Conservation (phyloP, 257 asterid species). For the Petunia axillaris region DNA sequence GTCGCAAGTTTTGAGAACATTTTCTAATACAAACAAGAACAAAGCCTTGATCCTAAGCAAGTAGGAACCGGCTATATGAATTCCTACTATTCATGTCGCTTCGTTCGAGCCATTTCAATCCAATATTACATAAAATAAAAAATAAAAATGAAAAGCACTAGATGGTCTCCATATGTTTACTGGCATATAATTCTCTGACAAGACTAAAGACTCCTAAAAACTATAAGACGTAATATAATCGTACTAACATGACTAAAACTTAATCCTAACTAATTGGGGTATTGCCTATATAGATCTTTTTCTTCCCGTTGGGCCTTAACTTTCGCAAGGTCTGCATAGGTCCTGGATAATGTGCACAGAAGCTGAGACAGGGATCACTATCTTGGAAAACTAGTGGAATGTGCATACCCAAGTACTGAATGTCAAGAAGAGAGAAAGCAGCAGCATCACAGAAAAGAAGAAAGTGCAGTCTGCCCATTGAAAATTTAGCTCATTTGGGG, state of each 20-base stretch:
- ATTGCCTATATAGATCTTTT: too few relatives aligned
- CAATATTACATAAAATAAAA: too few relatives aligned
- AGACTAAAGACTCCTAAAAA: not conserved
- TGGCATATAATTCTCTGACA: not conserved
- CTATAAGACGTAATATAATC: too few relatives aligned
- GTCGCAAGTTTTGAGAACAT: not conserved
- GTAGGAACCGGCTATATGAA: too few relatives aligned
- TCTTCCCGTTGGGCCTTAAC: too few relatives aligned
- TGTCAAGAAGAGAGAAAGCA: not conserved
- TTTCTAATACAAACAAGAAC: not conserved
- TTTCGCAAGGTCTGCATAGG: not conserved
- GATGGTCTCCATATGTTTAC: too few relatives aligned
- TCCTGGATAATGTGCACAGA: not conserved
- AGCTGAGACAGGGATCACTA: not conserved
- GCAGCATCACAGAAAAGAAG: not conserved
- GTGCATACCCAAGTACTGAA: not conserved
- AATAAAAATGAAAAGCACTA: too few relatives aligned
- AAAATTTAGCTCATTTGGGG: conserved; percentile 18
- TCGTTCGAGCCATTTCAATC: too few relatives aligned
- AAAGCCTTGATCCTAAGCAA: too few relatives aligned
- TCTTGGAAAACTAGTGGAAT: not conserved
- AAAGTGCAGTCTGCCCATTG: not conserved
- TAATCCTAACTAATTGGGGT: too few relatives aligned
- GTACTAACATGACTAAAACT: too few relatives aligned
- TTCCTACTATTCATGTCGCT: too few relatives aligned